A percentile compares a stretch with the other conserved stretches of the same genome.
Conservation (phyloP, 441 rosid species). For the Populus hybrid region DNA sequence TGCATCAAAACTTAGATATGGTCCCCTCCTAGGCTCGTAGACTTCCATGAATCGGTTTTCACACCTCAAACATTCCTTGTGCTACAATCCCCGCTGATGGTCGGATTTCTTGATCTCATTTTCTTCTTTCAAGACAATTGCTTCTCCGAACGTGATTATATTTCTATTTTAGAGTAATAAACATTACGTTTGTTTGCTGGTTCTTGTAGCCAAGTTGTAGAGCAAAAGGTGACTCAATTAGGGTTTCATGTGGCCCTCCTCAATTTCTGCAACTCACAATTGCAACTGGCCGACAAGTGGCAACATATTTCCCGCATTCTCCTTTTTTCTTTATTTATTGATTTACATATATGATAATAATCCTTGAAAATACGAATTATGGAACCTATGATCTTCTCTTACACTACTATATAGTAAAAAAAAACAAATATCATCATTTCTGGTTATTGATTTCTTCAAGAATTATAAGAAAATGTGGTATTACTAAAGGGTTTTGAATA, state of each 20-base stretch:
- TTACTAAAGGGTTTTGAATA: background rate
- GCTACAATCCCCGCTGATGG: conserved; percentile 31
- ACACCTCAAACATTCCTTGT: conserved; percentile 44
- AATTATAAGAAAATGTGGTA: background rate
- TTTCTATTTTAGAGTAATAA: background rate
- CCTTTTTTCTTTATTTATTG: background rate
- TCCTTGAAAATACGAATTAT: background rate
- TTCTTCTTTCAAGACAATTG: conserved; percentile 30
- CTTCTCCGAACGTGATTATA: conserved; percentile 9
- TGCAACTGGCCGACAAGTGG: conserved; percentile 47
- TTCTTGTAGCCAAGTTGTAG: conserved; percentile 27
- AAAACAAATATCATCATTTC: too few species aligned
- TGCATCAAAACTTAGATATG: conserved; percentile 30
- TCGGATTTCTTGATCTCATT: conserved; percentile 33
- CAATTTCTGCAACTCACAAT: conserved; percentile 18
- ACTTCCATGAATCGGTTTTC: conserved; percentile 13
- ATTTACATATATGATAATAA: background rate
- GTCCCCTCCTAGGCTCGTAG: conserved; percentile 37
- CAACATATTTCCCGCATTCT: conserved; percentile 19
- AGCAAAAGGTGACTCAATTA: conserved; percentile 21
- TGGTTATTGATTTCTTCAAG: too few species aligned
- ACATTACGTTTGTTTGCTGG: conserved; percentile 14
- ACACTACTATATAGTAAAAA: too few species aligned
- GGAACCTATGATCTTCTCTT: too few species aligned
- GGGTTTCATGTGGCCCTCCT: conserved; percentile 41